Base-by-base conservation (phyloP, 345 rosid genomes). In the Bruguiera sexangula region DNA sequence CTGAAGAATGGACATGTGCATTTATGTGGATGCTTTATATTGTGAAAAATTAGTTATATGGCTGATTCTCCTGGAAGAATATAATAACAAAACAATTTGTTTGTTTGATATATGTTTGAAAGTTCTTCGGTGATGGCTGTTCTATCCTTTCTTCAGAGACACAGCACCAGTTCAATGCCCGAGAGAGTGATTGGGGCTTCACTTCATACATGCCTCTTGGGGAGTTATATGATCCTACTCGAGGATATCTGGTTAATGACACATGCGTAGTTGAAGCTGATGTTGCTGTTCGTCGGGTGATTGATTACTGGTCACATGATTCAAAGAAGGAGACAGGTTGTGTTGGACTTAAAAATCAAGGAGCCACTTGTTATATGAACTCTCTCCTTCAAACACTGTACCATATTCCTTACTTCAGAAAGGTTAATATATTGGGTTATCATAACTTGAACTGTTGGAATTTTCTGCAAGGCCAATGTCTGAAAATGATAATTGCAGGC, bases 271-370 rank as follows among this genome's bases (percentile, higher is more conserved):
- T 95, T 80, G 98, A 92, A 81, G 99, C 98, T 64, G 99, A 95
- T 84, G 94, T 92, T 48, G 79, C 84, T 85, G 98, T 92, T 61
- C 92, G 89, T 46, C 83, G 78, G 77, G 88, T 87, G 71, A 81
- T 83, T 68, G 98, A 94, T 84, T 91, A 94, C 69, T 90, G 92
- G 92, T 55, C 90, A 59, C 86, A 87, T 78, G 96, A 92, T 85
- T 95, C 99, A 43, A 95, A 90, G 72, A 92, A 95, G 74, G 99
- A 92, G 79, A 95, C 99, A 29, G 96, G 99, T 60, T 92, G 76
- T 85, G 99, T 95, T 85, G 99, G 99, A 69, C 96, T 92, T 63
- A 95, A 95, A 84, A 95, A 95, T 79, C 99, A 95, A 86, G 99
- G 99, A 76, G 98, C 99, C 24, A 92, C 99, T 24, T 95, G 99